phyloP scores from a whole-genome alignment of 805 yeast species.

The Wickerhamomyces sydowiorum region DNA sequence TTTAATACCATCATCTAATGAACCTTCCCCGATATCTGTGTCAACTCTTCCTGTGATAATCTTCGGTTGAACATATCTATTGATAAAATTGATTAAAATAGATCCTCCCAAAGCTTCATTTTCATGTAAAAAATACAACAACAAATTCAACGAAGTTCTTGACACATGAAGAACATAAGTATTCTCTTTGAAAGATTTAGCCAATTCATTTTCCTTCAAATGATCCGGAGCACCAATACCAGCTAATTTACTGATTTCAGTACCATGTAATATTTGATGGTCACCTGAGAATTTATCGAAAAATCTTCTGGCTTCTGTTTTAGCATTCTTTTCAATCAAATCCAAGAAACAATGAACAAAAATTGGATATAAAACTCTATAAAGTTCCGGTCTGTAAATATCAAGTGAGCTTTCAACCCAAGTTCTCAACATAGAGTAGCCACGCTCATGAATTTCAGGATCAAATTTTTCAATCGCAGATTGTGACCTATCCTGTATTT shows the following conservation, averaged over 20 bases:
- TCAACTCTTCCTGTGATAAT: slow-evolving; percentile 44
- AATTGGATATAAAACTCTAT: slow-evolving; percentile 83
- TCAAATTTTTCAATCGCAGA: slow-evolving; percentile 13
- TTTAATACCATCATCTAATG: slow-evolving; percentile 31
- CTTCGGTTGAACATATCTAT: slow-evolving; percentile 64
- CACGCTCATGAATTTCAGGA: slow-evolving; percentile 71
- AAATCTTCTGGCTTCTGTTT: slow-evolving; percentile 62
- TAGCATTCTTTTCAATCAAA: slow-evolving; percentile 58
- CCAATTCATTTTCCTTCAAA: slow-evolving; percentile 74
- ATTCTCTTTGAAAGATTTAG: slow-evolving; percentile 65
- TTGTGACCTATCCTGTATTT: not conserved
- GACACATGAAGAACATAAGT: slow-evolving; percentile 74
- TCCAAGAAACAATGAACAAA: slow-evolving; percentile 86
- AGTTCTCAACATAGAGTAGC: slow-evolving; percentile 70
- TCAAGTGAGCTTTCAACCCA: slow-evolving; percentile 94
- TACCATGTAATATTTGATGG: slow-evolving; percentile 69
- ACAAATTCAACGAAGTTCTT: slow-evolving; percentile 76
- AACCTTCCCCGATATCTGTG: slow-evolving; percentile 39
- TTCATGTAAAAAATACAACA: slow-evolving; percentile 83
- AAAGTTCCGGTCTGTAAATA: slow-evolving; percentile 82
- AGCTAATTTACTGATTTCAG: slow-evolving; percentile 65
- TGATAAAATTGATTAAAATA: slow-evolving; percentile 75
- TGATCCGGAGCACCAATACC: slow-evolving; percentile 79
- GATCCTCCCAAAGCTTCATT: slow-evolving; percentile 92
- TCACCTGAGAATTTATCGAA: slow-evolving; percentile 71